Evolutionary conservation across 768 basidiomycete genomes (phyloP), one percentile per base, ranked within the genome.

Genomic region (Boletus pseudo-olivaceus): DNA sequence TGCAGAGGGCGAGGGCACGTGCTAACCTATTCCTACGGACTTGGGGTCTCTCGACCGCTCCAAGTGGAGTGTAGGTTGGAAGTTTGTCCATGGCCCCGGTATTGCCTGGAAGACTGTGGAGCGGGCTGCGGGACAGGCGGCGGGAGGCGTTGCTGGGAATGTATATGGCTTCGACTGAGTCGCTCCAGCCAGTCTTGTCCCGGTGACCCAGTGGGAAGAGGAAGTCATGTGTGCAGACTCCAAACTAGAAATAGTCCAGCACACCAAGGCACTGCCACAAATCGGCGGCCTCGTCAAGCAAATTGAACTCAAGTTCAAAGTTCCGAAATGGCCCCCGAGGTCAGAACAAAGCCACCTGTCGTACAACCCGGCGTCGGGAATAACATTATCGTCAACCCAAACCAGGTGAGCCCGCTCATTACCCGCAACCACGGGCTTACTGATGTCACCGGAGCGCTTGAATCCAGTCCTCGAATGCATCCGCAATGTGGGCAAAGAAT

Each of bases 391-490:
- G 70, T 88, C 46, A 86, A 79, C 56, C 76, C 85, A 39, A 73
- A 80, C 51, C 86, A 87, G 72, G 85, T 82, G 58, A 37, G 23
- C 40, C 14, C 19, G 1, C 19, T n/a, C 53, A 40, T 34, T 23
- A 2, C 17, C 3, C 10, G 26, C 29, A 15, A 7, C 20, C n/a
- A 26, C 33, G 20, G 34, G 56, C 50, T 56, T n/a, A 40, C 47
- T 35, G 43, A 44, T 29, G 23, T 39, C 42, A 23, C 9, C 40
- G 42, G 62, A 97, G 88, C 79, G 92, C 54, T 83, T 88, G 20
- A 99, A 99, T 67, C 90, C 90, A 0, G 76, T 98, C n/a, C 80
- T 98, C 19, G 85, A 91, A 64, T 81, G 80, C 61, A 88, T 98
- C 49, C 82, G 87, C 56, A 91, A 92, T 72, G 89, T 97, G 3